Conservation (phyloP, 202 grass and related monocot species). For the Panicum hallii region DNA sequence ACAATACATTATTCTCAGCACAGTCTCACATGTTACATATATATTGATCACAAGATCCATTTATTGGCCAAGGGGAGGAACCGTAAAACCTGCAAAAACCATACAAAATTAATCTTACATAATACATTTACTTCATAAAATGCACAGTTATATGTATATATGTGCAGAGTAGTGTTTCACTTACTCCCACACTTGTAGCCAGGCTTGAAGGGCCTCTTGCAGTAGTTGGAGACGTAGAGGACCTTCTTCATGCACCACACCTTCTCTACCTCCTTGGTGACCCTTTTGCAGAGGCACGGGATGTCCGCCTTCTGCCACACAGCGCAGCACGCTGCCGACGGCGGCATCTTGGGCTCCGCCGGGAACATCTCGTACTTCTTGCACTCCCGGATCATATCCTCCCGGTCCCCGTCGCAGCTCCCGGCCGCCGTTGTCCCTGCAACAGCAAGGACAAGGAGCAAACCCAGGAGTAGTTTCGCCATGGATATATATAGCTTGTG, state of each 20-base stretch:
- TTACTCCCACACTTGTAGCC: conserved; percentile 65
- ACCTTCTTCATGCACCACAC: conserved; percentile 54
- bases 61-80: background rate
- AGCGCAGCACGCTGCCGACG: conserved; percentile 36
- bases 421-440: background rate
- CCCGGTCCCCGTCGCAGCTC: background rate
- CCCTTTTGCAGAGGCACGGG: conserved; percentile 34
- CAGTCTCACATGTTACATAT: background rate
- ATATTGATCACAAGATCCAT: background rate
- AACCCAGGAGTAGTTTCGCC: conserved; percentile 20
- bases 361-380: background rate
- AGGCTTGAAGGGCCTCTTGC: conserved; percentile 26
- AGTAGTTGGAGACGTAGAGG: conserved; percentile 33
- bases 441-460: background rate
- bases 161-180: background rate
- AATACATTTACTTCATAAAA: too few relatives aligned
- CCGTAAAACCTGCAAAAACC: background rate
- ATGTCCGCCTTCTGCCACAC: conserved; percentile 44
- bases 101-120: too few relatives aligned
- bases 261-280: conserved; percentile 38
- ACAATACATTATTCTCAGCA: background rate
- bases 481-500: background rate
- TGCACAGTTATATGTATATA: too few relatives aligned
- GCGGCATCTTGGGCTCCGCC: background rate
- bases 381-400: background rate